Evolutionary conservation across 2,329 filamentous ascomycete genomes (phyloP), one percentile per base, ranked within the genome.

Genomic region (Dendrostoma leiphaemia): DNA sequence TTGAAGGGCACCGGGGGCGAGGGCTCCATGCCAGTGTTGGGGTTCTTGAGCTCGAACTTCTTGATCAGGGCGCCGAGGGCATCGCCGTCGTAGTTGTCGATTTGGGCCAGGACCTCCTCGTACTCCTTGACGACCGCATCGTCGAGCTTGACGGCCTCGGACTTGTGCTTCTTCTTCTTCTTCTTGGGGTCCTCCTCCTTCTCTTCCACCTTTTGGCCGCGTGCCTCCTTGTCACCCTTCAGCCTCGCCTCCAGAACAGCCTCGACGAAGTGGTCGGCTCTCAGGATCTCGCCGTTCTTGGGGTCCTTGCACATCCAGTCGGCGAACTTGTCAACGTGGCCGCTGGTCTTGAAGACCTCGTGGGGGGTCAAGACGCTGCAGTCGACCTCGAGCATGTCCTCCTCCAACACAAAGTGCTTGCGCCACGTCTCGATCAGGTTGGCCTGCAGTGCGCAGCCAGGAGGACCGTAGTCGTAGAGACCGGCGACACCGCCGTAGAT

Each of bases 301-400:
- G 93, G 91, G 72, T 99, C 94, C 74, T 96, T 96, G 85, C 90
- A 96, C 92, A 97, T 97, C 90, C 90, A 97, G 72, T 97, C 93
- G 73, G 91, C 89, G 68, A 97, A 97, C 74, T 96, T 96, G 73
- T 97, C 93, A 61, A 97, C 94, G 75, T 99, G 94, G 60, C 94
- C 94, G 71, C 85, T 90, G 51, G 93, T 96, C 82, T 97, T 96
- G 67, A 99, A 83, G 34, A 99, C 90, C 45, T 94, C 89, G 66
- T 94, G 85, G 31, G 94, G 94, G 37, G 94, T 99, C 67, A 99
- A 74, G 74, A 93, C 94, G 35, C 90, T 94, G 76, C 91, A 96
- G 76, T 96, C 92, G 61, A 96, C 85, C 76, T 96, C 91, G 62
- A 96, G 84, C 91, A 96, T 96, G 69, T 96, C 89, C 77, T 96